Conservation (phyloP, 768 basidiomycete genomes). For the Tulasnella sp. region DNA sequence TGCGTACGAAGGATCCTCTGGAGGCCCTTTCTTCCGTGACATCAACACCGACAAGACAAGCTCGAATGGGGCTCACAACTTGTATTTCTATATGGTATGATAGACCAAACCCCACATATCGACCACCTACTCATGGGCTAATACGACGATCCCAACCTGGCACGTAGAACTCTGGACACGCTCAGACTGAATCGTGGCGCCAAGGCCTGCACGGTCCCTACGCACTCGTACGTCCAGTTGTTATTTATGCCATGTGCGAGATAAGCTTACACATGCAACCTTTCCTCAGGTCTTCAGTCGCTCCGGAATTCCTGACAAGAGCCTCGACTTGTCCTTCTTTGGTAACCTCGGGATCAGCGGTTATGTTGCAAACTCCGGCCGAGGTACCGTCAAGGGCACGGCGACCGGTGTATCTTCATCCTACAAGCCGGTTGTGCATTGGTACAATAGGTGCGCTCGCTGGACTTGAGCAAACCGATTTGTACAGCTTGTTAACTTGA, state of each 20-base stretch:
- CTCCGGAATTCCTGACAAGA: conserved; percentile 35
- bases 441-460: conserved; percentile 19
- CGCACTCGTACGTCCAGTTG: background rate
- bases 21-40: conserved; percentile 51
- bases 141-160: background rate
- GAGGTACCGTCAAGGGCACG: conserved; percentile 45
- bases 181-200: conserved; percentile 19
- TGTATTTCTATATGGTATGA: conserved; percentile 20
- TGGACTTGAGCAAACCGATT: too few relatives aligned
- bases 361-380: conserved; percentile 44
- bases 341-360: too few relatives aligned
- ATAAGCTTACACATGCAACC: background rate
- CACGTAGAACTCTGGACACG: conserved; percentile 23
- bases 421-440: conserved; percentile 34
- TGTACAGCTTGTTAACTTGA: background rate
- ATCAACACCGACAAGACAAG: conserved; percentile 2
- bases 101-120: background rate
- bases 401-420: conserved; percentile 45
- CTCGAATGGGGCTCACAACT: conserved; percentile 1
- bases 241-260: background rate
- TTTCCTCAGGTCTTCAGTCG: conserved; percentile 27
- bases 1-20: conserved; percentile 48
- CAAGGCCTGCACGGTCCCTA: conserved; percentile 23
- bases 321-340: conserved; percentile 37
- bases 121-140: background rate